phyloP scores from a whole-genome alignment of 106 monocot genomes.

The Allium sativum region DNA sequence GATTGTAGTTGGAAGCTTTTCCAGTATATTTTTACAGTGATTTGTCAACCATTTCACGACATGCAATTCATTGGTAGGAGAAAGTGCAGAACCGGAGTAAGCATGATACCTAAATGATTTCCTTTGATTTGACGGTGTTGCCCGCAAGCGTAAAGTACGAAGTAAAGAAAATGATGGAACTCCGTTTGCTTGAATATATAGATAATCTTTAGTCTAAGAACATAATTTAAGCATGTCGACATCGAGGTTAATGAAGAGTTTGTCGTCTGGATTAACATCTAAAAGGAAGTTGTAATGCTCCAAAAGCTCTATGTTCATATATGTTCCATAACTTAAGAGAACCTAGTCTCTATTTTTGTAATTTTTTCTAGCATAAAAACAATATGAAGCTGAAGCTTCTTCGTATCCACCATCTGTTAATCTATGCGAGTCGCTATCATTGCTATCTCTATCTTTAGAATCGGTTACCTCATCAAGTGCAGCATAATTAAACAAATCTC shows the following conservation, averaged over 20 bases:
- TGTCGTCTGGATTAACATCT: conserved; percentile 64
- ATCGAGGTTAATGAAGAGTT: conserved; percentile 47
- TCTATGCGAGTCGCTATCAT: conserved; percentile 24
- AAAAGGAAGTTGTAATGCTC: conserved; percentile 94
- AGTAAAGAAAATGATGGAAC: conserved; percentile 71
- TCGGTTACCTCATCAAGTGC: conserved; percentile 45
- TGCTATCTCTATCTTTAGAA: conserved; percentile 7
- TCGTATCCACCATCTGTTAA: conserved; percentile 92
- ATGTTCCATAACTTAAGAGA: conserved; percentile 83
- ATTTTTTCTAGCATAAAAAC: conserved; percentile 76
- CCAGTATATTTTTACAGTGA: conserved; percentile 29
- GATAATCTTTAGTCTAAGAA: conserved; percentile 54
- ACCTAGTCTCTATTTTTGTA: conserved; percentile 77
- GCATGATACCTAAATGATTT: conserved; percentile 27
- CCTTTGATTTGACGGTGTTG: conserved; percentile 44
- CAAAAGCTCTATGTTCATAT: conserved; percentile 86
- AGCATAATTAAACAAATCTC: conserved; percentile 94
- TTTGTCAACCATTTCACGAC: conserved; percentile 58
- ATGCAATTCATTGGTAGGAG: conserved; percentile 54
- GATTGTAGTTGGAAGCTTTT: conserved; percentile 25
- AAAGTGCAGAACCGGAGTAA: conserved; percentile 49
- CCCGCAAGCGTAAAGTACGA: conserved; percentile 55
- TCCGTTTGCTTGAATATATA: conserved; percentile 79
- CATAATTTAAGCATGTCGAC: conserved; percentile 15
- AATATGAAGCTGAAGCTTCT: conserved; percentile 48